Conservation (phyloP, 1,139 yeast genomes). For the Diutina neorugosa region DNA sequence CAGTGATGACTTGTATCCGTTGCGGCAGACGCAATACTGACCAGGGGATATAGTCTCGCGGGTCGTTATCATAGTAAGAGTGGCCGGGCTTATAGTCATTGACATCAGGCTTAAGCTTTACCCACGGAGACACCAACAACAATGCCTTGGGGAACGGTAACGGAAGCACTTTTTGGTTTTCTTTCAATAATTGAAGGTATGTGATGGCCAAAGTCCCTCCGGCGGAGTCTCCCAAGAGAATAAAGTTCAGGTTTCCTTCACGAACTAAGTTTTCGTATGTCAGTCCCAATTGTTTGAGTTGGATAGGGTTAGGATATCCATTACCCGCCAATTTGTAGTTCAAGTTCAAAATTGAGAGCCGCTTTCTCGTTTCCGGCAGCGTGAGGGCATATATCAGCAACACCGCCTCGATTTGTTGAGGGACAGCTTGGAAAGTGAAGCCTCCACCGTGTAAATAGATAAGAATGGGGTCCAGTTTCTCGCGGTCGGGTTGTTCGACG, state of each 20-base stretch:
- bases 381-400: constrained; percentile 19
- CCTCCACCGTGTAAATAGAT: constrained; percentile 35
- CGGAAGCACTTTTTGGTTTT: neutral
- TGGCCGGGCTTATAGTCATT: constrained; percentile 5
- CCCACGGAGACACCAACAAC: constrained; percentile 5
- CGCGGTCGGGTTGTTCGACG: constrained; percentile 17
- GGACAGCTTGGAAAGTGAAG: constrained; percentile 22
- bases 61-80: neutral
- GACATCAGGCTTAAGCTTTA: constrained; percentile 6
- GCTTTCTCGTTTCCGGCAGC: constrained; percentile 15
- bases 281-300: constrained; percentile 20
- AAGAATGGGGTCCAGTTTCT: constrained; percentile 24
- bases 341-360: constrained; percentile 20
- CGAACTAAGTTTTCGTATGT: constrained; percentile 16
- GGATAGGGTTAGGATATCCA: constrained; percentile 24
- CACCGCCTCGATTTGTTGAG: constrained; percentile 21
- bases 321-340: constrained; percentile 27
- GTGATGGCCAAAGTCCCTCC: constrained; percentile 10
- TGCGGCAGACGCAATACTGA: neutral
- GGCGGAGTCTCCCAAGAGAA: constrained; percentile 13
- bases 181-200: constrained; percentile 6
- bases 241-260: constrained; percentile 20
- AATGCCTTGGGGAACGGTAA: constrained; percentile 4
- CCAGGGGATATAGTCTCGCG: neutral
- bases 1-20: neutral